phyloP scores from a whole-genome alignment of 805 yeast species.

The Suhomyces prunicola region DNA sequence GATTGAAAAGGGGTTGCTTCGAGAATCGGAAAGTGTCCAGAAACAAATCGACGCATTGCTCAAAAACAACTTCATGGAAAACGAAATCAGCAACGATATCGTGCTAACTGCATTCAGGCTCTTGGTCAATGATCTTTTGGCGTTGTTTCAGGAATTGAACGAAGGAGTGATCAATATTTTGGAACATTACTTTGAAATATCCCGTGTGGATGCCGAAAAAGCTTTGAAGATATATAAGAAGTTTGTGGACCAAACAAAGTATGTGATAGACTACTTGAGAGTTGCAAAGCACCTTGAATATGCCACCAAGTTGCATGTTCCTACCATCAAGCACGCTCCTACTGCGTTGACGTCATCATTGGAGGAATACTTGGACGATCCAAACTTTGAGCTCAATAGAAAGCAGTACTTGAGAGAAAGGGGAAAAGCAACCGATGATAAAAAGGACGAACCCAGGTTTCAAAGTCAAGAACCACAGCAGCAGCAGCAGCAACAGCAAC shows the following conservation, averaged over 20 bases:
- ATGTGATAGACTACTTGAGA: slow-evolving; percentile 82
- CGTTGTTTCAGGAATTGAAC: slow-evolving; percentile 84
- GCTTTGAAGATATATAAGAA: slow-evolving; percentile 80
- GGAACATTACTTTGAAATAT: slow-evolving; percentile 94
- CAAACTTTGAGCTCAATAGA: slow-evolving; percentile 76
- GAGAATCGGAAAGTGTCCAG: slow-evolving; percentile 84
- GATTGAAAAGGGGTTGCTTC: slow-evolving; percentile 74
- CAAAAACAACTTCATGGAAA: slow-evolving; percentile 70
- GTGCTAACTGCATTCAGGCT: slow-evolving; percentile 80
- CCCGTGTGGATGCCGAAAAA: slow-evolving; percentile 78
- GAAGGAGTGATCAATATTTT: slow-evolving; percentile 93
- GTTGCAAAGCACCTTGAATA: slow-evolving; percentile 86
- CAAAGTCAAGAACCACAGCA: slow-evolving; percentile 2
- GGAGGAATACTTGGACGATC: slow-evolving; percentile 85
- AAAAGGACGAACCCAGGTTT: neutral
- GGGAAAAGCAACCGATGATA: slow-evolving; percentile 33
- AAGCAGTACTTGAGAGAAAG: slow-evolving; percentile 73
- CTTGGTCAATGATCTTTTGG: slow-evolving; percentile 83
- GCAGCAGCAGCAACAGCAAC: slow-evolving; percentile 1
- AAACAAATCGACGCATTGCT: slow-evolving; percentile 73
- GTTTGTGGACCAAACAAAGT: slow-evolving; percentile 81
- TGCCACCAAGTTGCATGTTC: slow-evolving; percentile 86
- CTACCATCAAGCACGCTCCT: slow-evolving; percentile 96
- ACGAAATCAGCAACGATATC: slow-evolving; percentile 81
- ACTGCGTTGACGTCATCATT: slow-evolving; percentile 84